phyloP scores from a whole-genome alignment of 1,139 yeast species.

The Blastobotrys malaysiensis region DNA sequence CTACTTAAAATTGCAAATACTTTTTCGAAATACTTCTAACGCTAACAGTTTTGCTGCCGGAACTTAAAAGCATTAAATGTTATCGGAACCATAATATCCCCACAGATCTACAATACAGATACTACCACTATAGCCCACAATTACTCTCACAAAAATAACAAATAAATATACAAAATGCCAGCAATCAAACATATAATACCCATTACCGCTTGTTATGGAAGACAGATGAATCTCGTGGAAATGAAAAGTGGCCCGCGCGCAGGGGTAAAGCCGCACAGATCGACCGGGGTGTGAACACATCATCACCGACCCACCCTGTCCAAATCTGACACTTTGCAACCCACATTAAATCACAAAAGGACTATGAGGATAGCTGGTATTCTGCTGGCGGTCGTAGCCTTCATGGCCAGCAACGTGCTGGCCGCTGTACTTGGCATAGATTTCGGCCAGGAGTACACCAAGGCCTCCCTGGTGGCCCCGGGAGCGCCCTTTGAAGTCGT shows the following conservation, averaged over 20 bases:
- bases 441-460: constrained; percentile 82
- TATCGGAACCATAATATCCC: too few species aligned
- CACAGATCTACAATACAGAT: too few species aligned
- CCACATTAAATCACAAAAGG: not conserved
- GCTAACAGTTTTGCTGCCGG: too few species aligned
- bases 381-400: constrained; percentile 3
- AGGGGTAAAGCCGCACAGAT: not conserved
- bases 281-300: not conserved
- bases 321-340: not conserved
- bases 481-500: constrained; percentile 84
- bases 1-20: too few species aligned
- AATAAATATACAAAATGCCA: too few species aligned
- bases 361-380: not conserved
- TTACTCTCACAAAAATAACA: too few species aligned
- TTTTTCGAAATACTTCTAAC: too few species aligned
- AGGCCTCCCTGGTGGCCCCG: constrained; percentile 87
- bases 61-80: too few species aligned
- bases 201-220: too few species aligned
- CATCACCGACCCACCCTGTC: not conserved
- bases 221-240: too few species aligned
- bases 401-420: constrained; percentile 8
- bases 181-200: too few species aligned
- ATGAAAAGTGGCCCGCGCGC: not conserved
- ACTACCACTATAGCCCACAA: too few species aligned
- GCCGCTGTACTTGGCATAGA: constrained; percentile 80